Conservation (phyloP, 2,329 filamentous ascomycete genomes). For the Phyllosticta citribraziliensis region DNA sequence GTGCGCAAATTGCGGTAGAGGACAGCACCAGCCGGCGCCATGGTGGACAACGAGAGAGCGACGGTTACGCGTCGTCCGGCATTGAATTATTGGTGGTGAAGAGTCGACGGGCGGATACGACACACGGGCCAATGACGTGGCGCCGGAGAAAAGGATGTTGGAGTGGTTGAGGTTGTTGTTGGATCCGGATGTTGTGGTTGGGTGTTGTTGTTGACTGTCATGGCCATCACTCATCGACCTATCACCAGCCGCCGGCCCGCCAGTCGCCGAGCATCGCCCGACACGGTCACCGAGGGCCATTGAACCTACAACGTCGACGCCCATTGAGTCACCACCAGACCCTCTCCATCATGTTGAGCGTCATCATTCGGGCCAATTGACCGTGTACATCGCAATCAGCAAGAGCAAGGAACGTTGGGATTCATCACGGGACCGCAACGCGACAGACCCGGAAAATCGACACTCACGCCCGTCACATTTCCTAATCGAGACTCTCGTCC, state of each 20-base stretch:
- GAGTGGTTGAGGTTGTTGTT: background rate
- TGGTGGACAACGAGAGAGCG: slow-evolving; percentile 16
- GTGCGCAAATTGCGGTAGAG: slow-evolving; percentile 60
- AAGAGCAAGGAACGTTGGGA: background rate
- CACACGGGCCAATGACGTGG: background rate
- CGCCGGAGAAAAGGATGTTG: background rate
- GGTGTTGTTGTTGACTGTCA: background rate
- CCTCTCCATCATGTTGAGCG: background rate
- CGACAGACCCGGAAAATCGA: background rate
- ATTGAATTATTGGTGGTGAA: background rate
- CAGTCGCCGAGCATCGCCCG: background rate
- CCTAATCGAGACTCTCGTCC: background rate
- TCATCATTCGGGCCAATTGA: background rate
- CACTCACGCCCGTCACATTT: background rate
- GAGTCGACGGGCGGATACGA: background rate
- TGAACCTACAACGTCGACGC: background rate
- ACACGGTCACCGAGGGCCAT: background rate
- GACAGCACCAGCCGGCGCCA: slow-evolving; percentile 45
- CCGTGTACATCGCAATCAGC: background rate
- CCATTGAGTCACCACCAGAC: background rate
- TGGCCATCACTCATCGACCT: background rate
- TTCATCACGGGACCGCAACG: background rate
- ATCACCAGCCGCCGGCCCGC: background rate
- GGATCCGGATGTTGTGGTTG: background rate
- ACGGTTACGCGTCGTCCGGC: background rate